phyloP scores from a whole-genome alignment of 78 protist genomes.

The Guillardia theta region DNA sequence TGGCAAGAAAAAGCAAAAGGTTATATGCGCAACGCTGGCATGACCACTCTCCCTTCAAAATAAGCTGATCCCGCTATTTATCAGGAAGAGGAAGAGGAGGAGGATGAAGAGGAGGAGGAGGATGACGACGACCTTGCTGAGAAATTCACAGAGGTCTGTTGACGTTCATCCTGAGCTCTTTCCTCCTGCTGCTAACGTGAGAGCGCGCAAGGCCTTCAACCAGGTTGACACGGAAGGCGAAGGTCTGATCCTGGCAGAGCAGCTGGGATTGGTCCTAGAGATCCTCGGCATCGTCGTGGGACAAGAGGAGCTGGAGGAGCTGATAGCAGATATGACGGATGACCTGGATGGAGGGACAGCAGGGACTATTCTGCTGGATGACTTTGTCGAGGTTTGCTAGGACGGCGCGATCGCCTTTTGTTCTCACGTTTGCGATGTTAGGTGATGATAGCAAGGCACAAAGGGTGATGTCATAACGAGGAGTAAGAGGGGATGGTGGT shows the following conservation, averaged over 20 bases:
- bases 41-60: too few relatives aligned
- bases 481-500: too few relatives aligned
- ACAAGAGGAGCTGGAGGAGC: background rate
- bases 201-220: background rate
- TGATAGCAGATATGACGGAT: constrained; percentile 7
- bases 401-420: background rate
- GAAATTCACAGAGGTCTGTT: background rate
- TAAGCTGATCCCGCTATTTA: too few relatives aligned
- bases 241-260: background rate
- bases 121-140: background rate
- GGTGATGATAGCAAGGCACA: background rate
- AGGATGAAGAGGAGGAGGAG: background rate
- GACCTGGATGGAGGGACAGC: background rate
- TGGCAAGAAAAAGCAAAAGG: too few relatives aligned
- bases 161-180: background rate
- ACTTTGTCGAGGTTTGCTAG: background rate
- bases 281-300: background rate
- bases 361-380: background rate
- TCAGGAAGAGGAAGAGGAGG: background rate
- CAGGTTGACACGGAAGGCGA: background rate
- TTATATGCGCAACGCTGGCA: too few relatives aligned
- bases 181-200: background rate
- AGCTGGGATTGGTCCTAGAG: background rate
- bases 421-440: background rate
- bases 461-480: too few relatives aligned